These are phyloP conservation scores for Flaveria trinervia DNA, from an alignment of 129 eudicot genomes.

Conservation along the genomic window DNA sequence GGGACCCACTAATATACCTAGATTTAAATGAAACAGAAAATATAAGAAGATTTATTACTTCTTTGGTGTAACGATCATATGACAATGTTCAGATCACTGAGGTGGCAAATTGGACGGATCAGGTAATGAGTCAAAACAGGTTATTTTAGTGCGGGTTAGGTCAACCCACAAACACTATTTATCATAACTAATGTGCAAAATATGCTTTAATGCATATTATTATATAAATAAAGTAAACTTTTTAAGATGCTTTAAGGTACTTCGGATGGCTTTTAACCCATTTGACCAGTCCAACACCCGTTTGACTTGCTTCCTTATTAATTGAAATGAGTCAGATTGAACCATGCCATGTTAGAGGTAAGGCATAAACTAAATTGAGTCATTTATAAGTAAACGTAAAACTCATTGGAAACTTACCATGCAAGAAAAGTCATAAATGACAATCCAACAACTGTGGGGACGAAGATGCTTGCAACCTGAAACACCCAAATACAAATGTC, in stretches of 20 bases:
- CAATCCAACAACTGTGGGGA: conserved; percentile 73
- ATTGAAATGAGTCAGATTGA: background rate
- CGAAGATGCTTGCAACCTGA: conserved; percentile 97
- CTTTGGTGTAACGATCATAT: conserved; percentile 9
- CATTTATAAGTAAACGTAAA: conserved; percentile 1
- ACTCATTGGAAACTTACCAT: conserved; percentile 57
- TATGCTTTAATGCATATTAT: background rate
- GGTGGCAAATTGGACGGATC: background rate
- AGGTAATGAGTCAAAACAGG: background rate
- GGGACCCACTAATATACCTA: conserved; percentile 82
- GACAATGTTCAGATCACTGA: background rate
- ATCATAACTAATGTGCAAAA: background rate
- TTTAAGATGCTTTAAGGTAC: background rate
- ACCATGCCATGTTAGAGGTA: background rate
- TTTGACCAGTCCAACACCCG: background rate
- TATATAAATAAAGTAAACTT: background rate
- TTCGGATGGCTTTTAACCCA: background rate
- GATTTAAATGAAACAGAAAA: conserved; percentile 3
- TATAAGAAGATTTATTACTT: conserved; percentile 14
- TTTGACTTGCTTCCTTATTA: background rate
- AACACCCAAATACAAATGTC: conserved; percentile 21
- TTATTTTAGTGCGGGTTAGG: background rate
- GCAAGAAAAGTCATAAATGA: conserved; percentile 70
- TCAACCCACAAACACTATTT: background rate
- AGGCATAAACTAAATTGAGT: background rate